Conservation (phyloP, 345 rosid species). For the Pistacia vera region DNA sequence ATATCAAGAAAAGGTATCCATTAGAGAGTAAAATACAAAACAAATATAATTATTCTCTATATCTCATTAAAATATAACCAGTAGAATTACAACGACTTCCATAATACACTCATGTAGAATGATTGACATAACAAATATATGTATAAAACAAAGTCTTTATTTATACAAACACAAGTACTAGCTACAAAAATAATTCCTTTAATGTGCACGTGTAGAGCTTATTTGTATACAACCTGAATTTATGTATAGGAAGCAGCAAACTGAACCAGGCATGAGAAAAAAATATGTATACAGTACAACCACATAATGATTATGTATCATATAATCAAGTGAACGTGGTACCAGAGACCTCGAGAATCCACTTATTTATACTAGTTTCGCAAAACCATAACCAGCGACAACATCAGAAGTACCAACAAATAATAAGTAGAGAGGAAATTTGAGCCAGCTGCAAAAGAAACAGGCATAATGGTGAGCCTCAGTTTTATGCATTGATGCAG, state of each 20-base stretch:
- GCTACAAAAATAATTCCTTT: neutral
- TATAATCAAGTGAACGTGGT: neutral
- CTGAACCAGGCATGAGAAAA: neutral
- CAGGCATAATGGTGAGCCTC: neutral
- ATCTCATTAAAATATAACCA: neutral
- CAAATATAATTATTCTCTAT: neutral
- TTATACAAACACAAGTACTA: neutral
- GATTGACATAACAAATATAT: neutral
- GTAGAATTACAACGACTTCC: too few species aligned
- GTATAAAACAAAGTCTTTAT: neutral
- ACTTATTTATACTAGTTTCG: neutral
- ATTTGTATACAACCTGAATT: conserved; percentile 4
- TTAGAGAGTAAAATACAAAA: too few species aligned
- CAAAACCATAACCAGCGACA: conserved; percentile 15
- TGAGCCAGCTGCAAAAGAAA: conserved; percentile 29
- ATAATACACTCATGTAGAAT: neutral
- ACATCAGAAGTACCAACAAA: conserved; percentile 23
- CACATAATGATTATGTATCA: neutral
- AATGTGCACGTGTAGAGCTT: neutral
- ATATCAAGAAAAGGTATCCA: too few species aligned
- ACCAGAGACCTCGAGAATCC: neutral
- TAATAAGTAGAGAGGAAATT: conserved; percentile 9
- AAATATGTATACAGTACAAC: neutral
- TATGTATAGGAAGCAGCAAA: neutral
- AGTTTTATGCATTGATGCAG: neutral